Conservation (phyloP, 129 eudicot species). For the Dittrichia graveolens region DNA sequence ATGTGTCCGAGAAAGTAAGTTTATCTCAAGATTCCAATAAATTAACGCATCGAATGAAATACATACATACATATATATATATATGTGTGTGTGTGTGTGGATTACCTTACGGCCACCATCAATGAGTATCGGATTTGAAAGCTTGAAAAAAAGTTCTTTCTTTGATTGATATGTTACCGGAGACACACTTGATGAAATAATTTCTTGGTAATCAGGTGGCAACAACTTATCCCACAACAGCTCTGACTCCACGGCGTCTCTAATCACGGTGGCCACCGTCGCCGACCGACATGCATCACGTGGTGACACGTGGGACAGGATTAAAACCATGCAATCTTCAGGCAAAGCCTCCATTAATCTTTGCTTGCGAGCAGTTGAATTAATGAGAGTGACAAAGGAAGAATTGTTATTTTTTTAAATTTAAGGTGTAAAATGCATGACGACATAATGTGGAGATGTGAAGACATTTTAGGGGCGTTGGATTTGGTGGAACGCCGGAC, state of each 20-base stretch:
- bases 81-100: too few species aligned
- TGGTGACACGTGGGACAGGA: conserved; percentile 62
- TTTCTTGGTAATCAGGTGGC: conserved; percentile 49
- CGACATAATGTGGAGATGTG: conserved; percentile 1
- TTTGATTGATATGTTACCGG: conserved; percentile 45
- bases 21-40: too few species aligned
- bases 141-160: conserved; percentile 54
- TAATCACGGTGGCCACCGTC: conserved; percentile 29
- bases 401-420: not conserved
- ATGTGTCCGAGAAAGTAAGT: too few species aligned
- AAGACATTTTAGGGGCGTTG: not conserved
- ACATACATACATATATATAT: too few species aligned
- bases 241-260: conserved; percentile 49
- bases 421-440: conserved; percentile 1
- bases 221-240: conserved; percentile 61
- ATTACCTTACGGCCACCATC: conserved; percentile 52
- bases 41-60: too few species aligned
- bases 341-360: conserved; percentile 45
- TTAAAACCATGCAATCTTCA: conserved; percentile 49
- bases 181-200: conserved; percentile 34
- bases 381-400: not conserved
- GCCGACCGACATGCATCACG: conserved; percentile 40
- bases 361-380: not conserved
- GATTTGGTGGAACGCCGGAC: too few species aligned
- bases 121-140: conserved; percentile 40